Evolutionary conservation across 192 early-diverging fungal genomes (phyloP), one percentile per base, ranked within the genome.

Genomic region (Coemansia sp.): DNA sequence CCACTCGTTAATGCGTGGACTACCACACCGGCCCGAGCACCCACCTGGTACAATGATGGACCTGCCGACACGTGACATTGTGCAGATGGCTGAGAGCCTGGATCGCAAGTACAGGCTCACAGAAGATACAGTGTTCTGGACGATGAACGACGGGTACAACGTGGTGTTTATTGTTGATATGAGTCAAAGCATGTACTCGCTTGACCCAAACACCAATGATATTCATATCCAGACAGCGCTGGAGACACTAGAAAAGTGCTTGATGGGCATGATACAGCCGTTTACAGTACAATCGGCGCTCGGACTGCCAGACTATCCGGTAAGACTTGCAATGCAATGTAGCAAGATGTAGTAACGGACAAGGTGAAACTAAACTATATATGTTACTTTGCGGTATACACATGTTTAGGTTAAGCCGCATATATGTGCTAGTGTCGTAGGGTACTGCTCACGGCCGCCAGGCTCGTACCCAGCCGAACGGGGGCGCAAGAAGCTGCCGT

Each of bases 111-210:
- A 71, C 78, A 69, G 64, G 48, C 68, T 83, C 20, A 83, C 82
- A 7, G 73, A 81, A 52, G 74, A 77, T 13, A 83, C 82, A 2
- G 65, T 64, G 56, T 80, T 80, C 39, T 81, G 77, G 71, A 81
- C 64, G 20, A 51, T 81, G 11, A 57, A 67, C 61, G 53, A 49
- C 50, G 59, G 71, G 48, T 81, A 80, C 59, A 83, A 83, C 50
- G 68, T 83, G 32, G 74, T 81, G 32, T 83, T 83, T 56, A 57
- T 83, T 4, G 68, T 83, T 11, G 82, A 83, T 22, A 75, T 76
- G 45, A 83, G 82, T 57, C 82, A 80, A 61, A 80, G 77, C 74
- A 83, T 83, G 82, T 83, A 81, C 66, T 68, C 82, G 26, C 59
- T 83, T 23, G 82, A 81, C 35, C 71, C 78, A 50, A 71, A 70